A percentile compares a stretch with the other conserved stretches of the same genome.
Conservation (phyloP, 495 filamentous ascomycete species). For the Penicillium mononematosum region DNA sequence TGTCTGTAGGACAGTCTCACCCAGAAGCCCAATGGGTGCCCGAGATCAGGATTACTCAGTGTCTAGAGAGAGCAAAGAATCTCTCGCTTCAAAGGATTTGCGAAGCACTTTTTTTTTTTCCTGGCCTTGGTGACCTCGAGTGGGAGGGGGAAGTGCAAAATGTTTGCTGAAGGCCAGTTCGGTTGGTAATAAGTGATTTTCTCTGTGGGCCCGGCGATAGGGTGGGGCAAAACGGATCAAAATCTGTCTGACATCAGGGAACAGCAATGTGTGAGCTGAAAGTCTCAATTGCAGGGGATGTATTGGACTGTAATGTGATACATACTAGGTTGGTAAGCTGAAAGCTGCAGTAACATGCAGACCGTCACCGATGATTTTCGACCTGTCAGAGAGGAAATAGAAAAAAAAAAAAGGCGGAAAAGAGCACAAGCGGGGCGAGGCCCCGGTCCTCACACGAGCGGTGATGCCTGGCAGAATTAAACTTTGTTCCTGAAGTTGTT, state of each 20-base stretch:
- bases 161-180: slow-evolving; percentile 23
- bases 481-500: slow-evolving; percentile 15
- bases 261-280: not conserved
- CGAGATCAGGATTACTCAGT: slow-evolving; percentile 19
- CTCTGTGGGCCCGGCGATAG: slow-evolving; percentile 31
- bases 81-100: slow-evolving; percentile 8
- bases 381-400: slow-evolving; percentile 3
- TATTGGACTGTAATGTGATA: slow-evolving; percentile 3
- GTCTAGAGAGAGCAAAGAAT: slow-evolving; percentile 4
- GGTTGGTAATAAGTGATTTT: slow-evolving; percentile 33
- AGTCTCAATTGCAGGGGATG: not conserved
- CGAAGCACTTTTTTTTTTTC: slow-evolving; percentile 5
- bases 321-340: slow-evolving; percentile 6
- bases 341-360: slow-evolving; percentile 7
- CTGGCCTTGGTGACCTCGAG: slow-evolving; percentile 18
- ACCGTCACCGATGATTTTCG: slow-evolving; percentile 17
- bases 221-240: slow-evolving; percentile 28
- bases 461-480: slow-evolving; percentile 21
- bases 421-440: slow-evolving; percentile 1
- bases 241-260: slow-evolving; percentile 33
- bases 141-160: slow-evolving; percentile 22
- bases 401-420: slow-evolving; percentile 1
- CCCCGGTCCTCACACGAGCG: slow-evolving; percentile 19
- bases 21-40: slow-evolving; percentile 24
- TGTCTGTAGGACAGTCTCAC: slow-evolving; percentile 18